These are phyloP conservation scores for Eimeria necatrix DNA, from an alignment of 169 alveolate species.

Conservation along the genomic window DNA sequence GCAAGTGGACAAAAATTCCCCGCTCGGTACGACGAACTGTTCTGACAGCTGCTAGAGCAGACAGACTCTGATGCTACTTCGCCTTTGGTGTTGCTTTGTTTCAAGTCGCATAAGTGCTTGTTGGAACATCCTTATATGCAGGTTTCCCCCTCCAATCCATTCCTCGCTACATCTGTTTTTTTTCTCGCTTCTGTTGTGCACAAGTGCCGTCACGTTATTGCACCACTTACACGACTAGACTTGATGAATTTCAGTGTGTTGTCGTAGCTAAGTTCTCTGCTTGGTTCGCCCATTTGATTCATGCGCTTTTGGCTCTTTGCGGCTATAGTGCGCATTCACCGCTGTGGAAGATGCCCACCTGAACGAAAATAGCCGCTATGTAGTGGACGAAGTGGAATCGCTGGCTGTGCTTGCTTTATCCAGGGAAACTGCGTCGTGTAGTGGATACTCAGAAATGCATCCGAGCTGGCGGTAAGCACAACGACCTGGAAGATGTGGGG, in stretches of 20 bases:
- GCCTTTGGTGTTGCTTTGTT: too few relatives aligned
- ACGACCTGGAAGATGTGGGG: conserved; percentile 97
- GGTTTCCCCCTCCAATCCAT: background rate
- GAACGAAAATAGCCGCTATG: too few relatives aligned
- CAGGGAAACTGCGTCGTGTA: conserved; percentile 90
- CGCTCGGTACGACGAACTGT: conserved; percentile 87
- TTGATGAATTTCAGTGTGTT: too few relatives aligned
- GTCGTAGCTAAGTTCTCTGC: too few relatives aligned
- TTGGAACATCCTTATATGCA: background rate
- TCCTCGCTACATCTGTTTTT: background rate
- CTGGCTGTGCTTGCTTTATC: background rate
- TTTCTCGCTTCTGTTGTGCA: background rate
- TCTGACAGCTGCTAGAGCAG: background rate
- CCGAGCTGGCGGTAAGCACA: conserved; percentile 95
- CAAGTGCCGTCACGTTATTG: too few relatives aligned
- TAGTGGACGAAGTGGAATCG: background rate
- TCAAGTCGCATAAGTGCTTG: too few relatives aligned
- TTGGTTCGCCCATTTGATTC: too few relatives aligned
- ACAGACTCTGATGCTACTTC: background rate
- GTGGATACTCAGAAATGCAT: conserved; percentile 97
- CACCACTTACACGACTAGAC: too few relatives aligned
- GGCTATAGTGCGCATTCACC: too few relatives aligned
- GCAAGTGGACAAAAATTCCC: conserved; percentile 93
- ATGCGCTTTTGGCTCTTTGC: too few relatives aligned
- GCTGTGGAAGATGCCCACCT: too few relatives aligned